Evolutionary conservation across 306 rosid species (phyloP).

Genomic region (Casuarina equisetifolia): DNA sequence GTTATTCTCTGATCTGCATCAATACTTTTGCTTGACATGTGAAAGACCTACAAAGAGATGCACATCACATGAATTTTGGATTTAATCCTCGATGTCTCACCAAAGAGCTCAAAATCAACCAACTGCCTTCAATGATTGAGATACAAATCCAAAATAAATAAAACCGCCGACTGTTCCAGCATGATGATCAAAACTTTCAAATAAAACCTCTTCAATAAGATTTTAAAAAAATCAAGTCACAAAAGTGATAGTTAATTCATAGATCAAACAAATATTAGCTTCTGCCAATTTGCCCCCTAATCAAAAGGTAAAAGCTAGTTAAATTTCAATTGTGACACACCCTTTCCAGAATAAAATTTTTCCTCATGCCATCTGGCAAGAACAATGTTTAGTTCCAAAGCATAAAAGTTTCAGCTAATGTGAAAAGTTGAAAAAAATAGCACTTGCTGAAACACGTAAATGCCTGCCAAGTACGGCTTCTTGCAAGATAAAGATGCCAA

Average conservation of each 20-base stretch:
- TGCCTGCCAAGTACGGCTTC: conserved; percentile 9
- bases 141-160: conserved; percentile 1
- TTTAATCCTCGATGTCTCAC: conserved; percentile 26
- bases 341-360: conserved; percentile 1
- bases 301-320: not conserved
- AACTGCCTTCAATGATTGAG: conserved; percentile 9
- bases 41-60: conserved; percentile 72
- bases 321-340: conserved; percentile 5
- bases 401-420: conserved; percentile 11
- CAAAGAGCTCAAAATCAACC: conserved; percentile 27
- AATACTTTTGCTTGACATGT: conserved; percentile 75
- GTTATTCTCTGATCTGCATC: conserved; percentile 99
- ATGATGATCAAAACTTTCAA: not conserved
- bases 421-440: not conserved
- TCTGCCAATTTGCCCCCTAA: conserved; percentile 4
- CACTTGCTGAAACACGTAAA: not conserved
- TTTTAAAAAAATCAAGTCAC: not conserved
- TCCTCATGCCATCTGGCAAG: not conserved
- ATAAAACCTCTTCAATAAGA: not conserved
- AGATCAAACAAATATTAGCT: not conserved
- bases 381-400: conserved; percentile 11
- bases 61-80: conserved; percentile 22
- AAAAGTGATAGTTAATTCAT: not conserved
- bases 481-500: conserved; percentile 8
- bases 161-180: not conserved